A percentile compares a stretch with the other conserved stretches of the same genome.
Evolutionary conservation across 306 rosid genomes (phyloP).

Genomic region (Citrullus mucosospermus): DNA sequence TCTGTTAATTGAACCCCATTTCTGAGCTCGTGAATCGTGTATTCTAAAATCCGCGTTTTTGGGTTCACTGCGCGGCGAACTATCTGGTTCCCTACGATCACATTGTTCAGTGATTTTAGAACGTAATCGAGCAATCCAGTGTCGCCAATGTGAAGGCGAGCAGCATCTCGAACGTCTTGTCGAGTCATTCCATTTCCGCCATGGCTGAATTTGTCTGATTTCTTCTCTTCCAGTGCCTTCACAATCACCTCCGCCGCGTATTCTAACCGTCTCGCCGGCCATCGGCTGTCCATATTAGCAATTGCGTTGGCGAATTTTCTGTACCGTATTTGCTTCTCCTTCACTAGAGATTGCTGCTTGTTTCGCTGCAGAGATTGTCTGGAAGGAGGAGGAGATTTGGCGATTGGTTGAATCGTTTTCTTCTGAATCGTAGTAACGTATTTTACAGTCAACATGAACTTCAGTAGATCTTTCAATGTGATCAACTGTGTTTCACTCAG

Average conservation of each 20-base stretch:
- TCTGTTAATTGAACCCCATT: constrained; percentile 25
- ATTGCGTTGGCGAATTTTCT: constrained; percentile 47
- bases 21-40: constrained; percentile 47
- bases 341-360: constrained; percentile 20
- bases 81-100: constrained; percentile 49
- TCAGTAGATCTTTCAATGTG: constrained; percentile 59
- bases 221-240: constrained; percentile 62
- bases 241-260: constrained; percentile 41
- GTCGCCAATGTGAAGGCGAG: constrained; percentile 80
- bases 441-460: constrained; percentile 72
- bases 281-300: constrained; percentile 77
- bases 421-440: constrained; percentile 28
- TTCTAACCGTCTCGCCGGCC: constrained; percentile 59
- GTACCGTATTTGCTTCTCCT: constrained; percentile 46
- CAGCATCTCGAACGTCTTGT: constrained; percentile 80
- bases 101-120: constrained; percentile 70
- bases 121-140: constrained; percentile 85
- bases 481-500: constrained; percentile 63
- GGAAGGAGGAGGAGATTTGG: constrained; percentile 18
- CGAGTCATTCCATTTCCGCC: constrained; percentile 18
- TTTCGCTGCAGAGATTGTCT: constrained; percentile 19
- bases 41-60: constrained; percentile 52
- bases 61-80: constrained; percentile 75
- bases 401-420: constrained; percentile 8
- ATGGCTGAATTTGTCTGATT: constrained; percentile 23